Conservation (phyloP, 805 yeast species). For the Phaffomyces antillensis region DNA sequence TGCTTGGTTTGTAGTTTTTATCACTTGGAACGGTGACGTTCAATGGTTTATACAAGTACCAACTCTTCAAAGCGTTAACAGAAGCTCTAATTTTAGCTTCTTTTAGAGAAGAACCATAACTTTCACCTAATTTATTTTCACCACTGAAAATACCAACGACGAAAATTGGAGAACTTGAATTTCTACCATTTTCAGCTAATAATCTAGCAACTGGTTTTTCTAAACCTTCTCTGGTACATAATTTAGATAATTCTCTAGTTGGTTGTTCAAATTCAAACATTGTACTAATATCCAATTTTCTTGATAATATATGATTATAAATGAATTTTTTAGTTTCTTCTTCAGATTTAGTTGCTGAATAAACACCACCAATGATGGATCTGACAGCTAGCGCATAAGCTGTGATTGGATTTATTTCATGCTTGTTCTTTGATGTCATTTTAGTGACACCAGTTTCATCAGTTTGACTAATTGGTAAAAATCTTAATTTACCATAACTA, state of each 20-base stretch:
- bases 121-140: constrained; percentile 79
- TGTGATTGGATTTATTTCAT: constrained; percentile 22
- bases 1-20: constrained; percentile 28
- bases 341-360: constrained; percentile 59
- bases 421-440: constrained; percentile 27
- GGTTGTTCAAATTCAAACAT: constrained; percentile 83
- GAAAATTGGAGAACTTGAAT: constrained; percentile 73
- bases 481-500: constrained; percentile 66
- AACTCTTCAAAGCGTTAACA: constrained; percentile 82
- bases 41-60: constrained; percentile 86
- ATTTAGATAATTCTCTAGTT: constrained; percentile 69
- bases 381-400: constrained; percentile 65
- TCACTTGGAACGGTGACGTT: constrained; percentile 60
- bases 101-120: constrained; percentile 80
- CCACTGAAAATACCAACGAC: constrained; percentile 92
- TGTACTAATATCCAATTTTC: constrained; percentile 65
- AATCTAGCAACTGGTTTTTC: constrained; percentile 73
- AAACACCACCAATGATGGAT: constrained; percentile 76
- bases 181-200: constrained; percentile 90
- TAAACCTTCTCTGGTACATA: constrained; percentile 71
- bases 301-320: constrained; percentile 66
- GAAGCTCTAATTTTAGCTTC: constrained; percentile 93
- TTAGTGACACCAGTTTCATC: constrained; percentile 46
- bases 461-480: constrained; percentile 24
- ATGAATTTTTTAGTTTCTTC: constrained; percentile 59